Evolutionary conservation across 2,329 filamentous ascomycete species (phyloP).

Genomic region (Whalleya microplaca): DNA sequence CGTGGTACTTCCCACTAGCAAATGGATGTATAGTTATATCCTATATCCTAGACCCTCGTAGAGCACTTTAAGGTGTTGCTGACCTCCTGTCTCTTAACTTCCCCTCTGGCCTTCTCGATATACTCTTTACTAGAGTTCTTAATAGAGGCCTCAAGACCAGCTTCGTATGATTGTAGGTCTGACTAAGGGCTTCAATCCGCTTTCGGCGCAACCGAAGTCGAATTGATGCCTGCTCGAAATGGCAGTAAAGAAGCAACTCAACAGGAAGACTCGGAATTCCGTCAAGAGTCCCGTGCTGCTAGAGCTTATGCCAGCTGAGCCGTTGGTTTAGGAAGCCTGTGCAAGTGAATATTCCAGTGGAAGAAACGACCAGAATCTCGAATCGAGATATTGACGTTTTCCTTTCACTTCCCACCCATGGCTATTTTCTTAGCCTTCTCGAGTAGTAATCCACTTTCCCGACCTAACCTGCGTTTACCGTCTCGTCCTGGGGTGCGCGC

Average conservation of each 20-base stretch:
- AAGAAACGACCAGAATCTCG: background rate
- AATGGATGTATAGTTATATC: too few species aligned
- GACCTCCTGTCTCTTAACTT: too few species aligned
- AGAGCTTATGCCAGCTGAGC: background rate
- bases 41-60: too few species aligned
- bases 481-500: conserved; percentile 71
- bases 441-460: conserved; percentile 77
- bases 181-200: background rate
- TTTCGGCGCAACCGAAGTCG: background rate
- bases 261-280: background rate
- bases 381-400: background rate
- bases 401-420: conserved; percentile 38
- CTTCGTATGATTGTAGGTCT: background rate
- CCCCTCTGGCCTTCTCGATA: too few species aligned
- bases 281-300: background rate
- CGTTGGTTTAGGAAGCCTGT: background rate
- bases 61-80: too few species aligned
- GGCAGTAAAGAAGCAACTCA: background rate
- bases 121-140: too few species aligned
- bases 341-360: background rate
- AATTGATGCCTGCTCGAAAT: background rate
- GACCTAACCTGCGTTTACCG: conserved; percentile 78
- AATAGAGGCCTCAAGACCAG: background rate
- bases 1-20: too few species aligned
- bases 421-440: conserved; percentile 79